These are phyloP conservation scores for Sabuloglossum arenarium DNA, from an alignment of 495 filamentous ascomycete species.

Conservation along the genomic window DNA sequence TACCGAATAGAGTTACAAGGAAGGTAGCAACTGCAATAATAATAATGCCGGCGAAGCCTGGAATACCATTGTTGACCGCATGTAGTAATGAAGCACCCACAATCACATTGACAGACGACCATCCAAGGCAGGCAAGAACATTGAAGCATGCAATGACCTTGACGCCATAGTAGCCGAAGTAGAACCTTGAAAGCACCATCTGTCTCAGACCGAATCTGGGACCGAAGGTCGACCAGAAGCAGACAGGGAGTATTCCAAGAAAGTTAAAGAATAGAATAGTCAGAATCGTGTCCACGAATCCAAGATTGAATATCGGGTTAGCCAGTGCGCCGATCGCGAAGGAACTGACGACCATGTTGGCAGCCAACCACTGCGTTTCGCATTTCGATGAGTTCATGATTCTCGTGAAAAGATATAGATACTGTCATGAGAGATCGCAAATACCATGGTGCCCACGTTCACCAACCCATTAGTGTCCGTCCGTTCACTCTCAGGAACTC, in stretches of 20 bases:
- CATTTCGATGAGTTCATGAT: neutral
- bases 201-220: constrained; percentile 60
- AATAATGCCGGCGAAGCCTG: constrained; percentile 57
- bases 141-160: constrained; percentile 61
- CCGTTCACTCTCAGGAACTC: constrained; percentile 54
- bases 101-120: constrained; percentile 57
- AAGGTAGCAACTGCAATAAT: constrained; percentile 55
- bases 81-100: constrained; percentile 69
- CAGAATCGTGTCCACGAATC: constrained; percentile 59
- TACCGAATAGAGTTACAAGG: constrained; percentile 39
- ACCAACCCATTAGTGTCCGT: constrained; percentile 36
- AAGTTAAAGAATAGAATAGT: constrained; percentile 63
- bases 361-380: constrained; percentile 47
- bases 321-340: constrained; percentile 63
- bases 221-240: constrained; percentile 66
- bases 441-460: constrained; percentile 59
- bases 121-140: constrained; percentile 55
- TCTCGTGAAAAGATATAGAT: neutral
- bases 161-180: constrained; percentile 52
- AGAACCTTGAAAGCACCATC: constrained; percentile 72
- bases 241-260: constrained; percentile 50
- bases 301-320: constrained; percentile 42
- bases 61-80: constrained; percentile 48
- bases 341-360: constrained; percentile 66
- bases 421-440: constrained; percentile 1